Conservation (phyloP, 208 protist species). For the Leishmania tarentolae region DNA sequence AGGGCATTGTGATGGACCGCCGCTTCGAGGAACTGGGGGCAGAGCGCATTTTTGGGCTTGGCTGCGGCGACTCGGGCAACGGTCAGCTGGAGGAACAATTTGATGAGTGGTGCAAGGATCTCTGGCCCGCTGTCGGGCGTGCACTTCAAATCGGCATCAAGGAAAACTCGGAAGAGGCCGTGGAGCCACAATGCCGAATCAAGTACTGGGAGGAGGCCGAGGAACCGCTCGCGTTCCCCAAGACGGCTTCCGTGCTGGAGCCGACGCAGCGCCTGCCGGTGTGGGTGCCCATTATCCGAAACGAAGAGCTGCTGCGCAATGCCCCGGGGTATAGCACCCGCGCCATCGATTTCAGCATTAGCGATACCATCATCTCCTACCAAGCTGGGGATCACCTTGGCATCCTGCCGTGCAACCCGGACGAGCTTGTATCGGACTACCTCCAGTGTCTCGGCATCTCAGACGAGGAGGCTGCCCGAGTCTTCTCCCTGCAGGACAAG, state of each 20-base stretch:
- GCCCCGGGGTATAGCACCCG: conserved; percentile 62
- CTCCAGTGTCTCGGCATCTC: conserved; percentile 56
- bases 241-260: conserved; percentile 87
- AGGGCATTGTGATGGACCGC: conserved; percentile 84
- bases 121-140: conserved; percentile 83
- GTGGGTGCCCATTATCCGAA: conserved; percentile 69
- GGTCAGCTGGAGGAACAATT: conserved; percentile 89
- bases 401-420: conserved; percentile 92
- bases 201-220: conserved; percentile 83
- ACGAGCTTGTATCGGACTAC: conserved; percentile 83
- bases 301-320: conserved; percentile 77
- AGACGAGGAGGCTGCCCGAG: conserved; percentile 59
- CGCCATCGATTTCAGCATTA: conserved; percentile 88
- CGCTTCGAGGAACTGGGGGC: conserved; percentile 89
- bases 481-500: conserved; percentile 86
- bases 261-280: conserved; percentile 86
- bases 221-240: conserved; percentile 81
- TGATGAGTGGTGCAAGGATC: conserved; percentile 80
- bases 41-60: conserved; percentile 76
- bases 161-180: conserved; percentile 54
- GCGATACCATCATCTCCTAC: conserved; percentile 87
- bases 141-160: conserved; percentile 80
- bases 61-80: conserved; percentile 74
- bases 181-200: conserved; percentile 82
- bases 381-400: conserved; percentile 96